These are phyloP conservation scores for Leccinum rimulosum DNA, from an alignment of 768 basidiomycete species.

Conservation along the genomic window DNA sequence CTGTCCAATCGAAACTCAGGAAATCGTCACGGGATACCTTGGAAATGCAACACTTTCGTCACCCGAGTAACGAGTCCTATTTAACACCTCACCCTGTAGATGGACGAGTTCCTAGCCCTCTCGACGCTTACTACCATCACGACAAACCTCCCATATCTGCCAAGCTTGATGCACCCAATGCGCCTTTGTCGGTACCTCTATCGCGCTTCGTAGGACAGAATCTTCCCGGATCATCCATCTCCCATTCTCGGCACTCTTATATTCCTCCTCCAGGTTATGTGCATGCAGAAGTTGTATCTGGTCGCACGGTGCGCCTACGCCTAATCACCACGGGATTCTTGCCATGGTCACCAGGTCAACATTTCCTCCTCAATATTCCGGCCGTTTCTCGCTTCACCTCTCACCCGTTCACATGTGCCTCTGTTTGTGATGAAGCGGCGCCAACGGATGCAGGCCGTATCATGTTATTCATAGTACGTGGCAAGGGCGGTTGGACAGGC, in stretches of 20 bases:
- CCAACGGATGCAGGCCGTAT: constrained; percentile 47
- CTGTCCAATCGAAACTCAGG: background rate
- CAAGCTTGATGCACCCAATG: background rate
- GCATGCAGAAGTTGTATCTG: constrained; percentile 66
- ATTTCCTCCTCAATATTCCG: constrained; percentile 68
- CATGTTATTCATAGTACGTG: constrained; percentile 66
- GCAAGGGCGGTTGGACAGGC: constrained; percentile 67
- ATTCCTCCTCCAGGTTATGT: constrained; percentile 66
- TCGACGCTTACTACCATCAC: constrained; percentile 19
- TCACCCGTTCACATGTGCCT: constrained; percentile 74
- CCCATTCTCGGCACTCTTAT: constrained; percentile 24
- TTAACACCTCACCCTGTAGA: constrained; percentile 2
- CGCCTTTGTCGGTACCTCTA: background rate
- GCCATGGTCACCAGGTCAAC: constrained; percentile 77
- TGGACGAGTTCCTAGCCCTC: constrained; percentile 23
- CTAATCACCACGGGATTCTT: constrained; percentile 54
- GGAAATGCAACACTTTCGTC: constrained; percentile 26
- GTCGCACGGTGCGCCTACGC: constrained; percentile 66
- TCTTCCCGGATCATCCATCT: background rate
- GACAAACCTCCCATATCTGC: constrained; percentile 5
- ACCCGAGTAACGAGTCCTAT: constrained; percentile 4
- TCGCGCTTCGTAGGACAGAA: background rate
- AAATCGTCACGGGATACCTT: constrained; percentile 12
- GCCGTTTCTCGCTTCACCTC: constrained; percentile 56
- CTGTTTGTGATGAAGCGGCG: constrained; percentile 50